Evolutionary conservation across 352 stramenopile species (phyloP).

Genomic region (Phytophthora fragariaefolia): DNA sequence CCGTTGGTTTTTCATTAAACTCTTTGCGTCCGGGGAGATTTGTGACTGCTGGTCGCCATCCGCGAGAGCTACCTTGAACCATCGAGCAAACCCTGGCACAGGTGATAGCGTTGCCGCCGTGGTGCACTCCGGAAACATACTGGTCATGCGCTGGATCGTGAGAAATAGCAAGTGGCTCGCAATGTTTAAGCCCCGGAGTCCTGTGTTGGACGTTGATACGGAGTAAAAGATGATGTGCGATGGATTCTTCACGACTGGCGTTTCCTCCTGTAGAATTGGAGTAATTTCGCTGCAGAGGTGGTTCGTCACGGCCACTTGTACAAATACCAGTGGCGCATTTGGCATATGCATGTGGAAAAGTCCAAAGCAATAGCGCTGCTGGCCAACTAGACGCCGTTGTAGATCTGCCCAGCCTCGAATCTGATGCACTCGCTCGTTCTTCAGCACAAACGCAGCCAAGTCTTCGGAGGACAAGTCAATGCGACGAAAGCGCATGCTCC

Average conservation of each 20-base stretch:
- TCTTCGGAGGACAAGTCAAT: slow-evolving; percentile 82
- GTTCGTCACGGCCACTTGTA: slow-evolving; percentile 76
- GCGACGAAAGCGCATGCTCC: slow-evolving; percentile 78
- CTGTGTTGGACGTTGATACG: slow-evolving; percentile 81
- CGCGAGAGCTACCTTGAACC: slow-evolving; percentile 63
- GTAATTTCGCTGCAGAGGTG: slow-evolving; percentile 72
- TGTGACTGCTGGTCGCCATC: slow-evolving; percentile 33
- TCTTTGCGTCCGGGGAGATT: slow-evolving; percentile 16
- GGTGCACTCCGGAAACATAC: slow-evolving; percentile 65
- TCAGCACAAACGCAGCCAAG: slow-evolving; percentile 68
- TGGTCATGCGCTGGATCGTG: slow-evolving; percentile 80
- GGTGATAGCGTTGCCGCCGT: slow-evolving; percentile 80
- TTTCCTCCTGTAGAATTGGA: slow-evolving; percentile 65
- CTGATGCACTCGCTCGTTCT: slow-evolving; percentile 80
- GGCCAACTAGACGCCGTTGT: slow-evolving; percentile 61
- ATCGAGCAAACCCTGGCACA: slow-evolving; percentile 76
- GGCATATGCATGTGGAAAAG: slow-evolving; percentile 88
- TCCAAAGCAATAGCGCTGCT: slow-evolving; percentile 79
- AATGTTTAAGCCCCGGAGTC: slow-evolving; percentile 83
- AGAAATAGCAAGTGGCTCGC: slow-evolving; percentile 85
- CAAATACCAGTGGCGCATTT: slow-evolving; percentile 73
- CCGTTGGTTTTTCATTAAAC: slow-evolving; percentile 26
- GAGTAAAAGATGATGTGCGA: slow-evolving; percentile 90
- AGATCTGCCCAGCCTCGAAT: slow-evolving; percentile 77
- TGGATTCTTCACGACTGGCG: slow-evolving; percentile 44